These are phyloP conservation scores for Acacia confusa DNA, from an alignment of 306 rosid species.

Conservation along the genomic window DNA sequence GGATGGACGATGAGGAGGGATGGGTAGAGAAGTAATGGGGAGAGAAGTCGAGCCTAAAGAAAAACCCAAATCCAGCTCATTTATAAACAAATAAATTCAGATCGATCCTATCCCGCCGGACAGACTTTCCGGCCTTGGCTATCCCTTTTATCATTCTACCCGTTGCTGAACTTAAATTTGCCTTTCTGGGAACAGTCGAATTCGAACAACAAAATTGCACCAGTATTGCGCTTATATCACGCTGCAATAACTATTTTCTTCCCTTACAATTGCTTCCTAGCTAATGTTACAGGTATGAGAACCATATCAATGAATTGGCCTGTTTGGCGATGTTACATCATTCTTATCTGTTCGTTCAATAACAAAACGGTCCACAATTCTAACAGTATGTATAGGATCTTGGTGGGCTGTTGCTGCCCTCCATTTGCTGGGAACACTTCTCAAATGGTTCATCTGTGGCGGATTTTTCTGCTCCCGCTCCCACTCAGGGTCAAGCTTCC, in stretches of 20 bases:
- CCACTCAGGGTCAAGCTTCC: conserved; percentile 27
- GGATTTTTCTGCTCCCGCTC: not conserved
- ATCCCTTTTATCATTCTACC: not conserved
- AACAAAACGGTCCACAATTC: conserved; percentile 64
- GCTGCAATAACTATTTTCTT: conserved; percentile 8
- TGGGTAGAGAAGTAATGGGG: too few species aligned
- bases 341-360: conserved; percentile 41
- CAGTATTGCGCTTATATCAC: not conserved
- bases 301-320: conserved; percentile 46
- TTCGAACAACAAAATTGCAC: not conserved
- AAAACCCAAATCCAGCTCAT: not conserved
- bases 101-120: not conserved
- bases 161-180: not conserved
- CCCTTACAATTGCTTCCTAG: conserved; percentile 33
- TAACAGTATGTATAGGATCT: conserved; percentile 62
- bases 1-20: too few species aligned
- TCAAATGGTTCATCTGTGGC: conserved; percentile 19
- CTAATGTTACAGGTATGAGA: conserved; percentile 36
- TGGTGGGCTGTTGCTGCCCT: conserved; percentile 48
- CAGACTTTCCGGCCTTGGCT: not conserved
- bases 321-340: conserved; percentile 33
- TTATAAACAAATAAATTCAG: not conserved
- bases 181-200: not conserved
- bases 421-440: conserved; percentile 25
- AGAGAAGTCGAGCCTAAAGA: not conserved